These are phyloP conservation scores for Aspergillus taichungensis DNA, from an alignment of 495 filamentous ascomycete genomes.

Conservation along the genomic window DNA sequence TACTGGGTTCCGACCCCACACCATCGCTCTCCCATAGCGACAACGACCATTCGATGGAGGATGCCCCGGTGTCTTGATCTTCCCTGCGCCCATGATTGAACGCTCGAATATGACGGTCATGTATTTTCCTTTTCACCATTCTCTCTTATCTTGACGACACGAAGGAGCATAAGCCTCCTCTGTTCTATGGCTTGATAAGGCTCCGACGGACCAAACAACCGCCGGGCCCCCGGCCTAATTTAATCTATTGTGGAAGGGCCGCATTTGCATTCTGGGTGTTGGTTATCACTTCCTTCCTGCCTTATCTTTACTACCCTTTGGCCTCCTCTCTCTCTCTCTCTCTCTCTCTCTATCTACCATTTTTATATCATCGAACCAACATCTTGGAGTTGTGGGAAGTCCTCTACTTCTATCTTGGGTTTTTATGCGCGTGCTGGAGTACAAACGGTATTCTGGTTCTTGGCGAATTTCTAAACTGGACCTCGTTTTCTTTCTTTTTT, in stretches of 20 bases:
- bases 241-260: slow-evolving; percentile 2
- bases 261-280: neutral
- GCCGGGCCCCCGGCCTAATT: neutral
- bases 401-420: too few species aligned
- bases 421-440: too few species aligned
- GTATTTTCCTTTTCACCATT: slow-evolving; percentile 4
- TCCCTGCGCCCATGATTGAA: neutral
- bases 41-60: slow-evolving; percentile 32
- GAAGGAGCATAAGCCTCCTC: slow-evolving; percentile 3
- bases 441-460: too few species aligned
- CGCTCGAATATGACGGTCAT: slow-evolving; percentile 16
- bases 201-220: neutral
- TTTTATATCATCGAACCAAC: too few species aligned
- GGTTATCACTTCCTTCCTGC: too few species aligned
- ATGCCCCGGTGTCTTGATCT: slow-evolving; percentile 25
- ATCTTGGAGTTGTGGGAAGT: too few species aligned
- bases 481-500: too few species aligned
- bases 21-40: slow-evolving; percentile 22
- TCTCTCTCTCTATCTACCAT: too few species aligned
- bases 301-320: too few species aligned
- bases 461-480: too few species aligned
- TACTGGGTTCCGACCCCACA: slow-evolving; percentile 27
- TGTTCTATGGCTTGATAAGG: neutral
- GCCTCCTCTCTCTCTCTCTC: too few species aligned
- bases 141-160: slow-evolving; percentile 9